Evolutionary conservation across 2,329 filamentous ascomycete species (phyloP), one percentile per base, ranked within the genome.

Genomic region (Pestalotiopsis sp.): DNA sequence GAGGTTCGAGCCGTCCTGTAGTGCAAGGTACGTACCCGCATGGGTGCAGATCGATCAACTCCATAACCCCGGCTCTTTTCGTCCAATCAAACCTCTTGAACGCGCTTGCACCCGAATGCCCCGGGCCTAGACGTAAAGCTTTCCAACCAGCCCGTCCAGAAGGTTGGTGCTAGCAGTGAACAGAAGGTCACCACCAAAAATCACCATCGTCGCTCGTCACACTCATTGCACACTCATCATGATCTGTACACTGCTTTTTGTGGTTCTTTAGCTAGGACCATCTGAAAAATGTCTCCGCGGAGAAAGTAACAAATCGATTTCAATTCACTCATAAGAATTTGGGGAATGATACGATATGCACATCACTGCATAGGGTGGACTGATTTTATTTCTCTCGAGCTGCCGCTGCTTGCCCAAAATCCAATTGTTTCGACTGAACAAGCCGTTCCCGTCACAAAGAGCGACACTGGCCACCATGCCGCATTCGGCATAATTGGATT

Each of bases 11-110:
- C 65, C 65, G 60, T 67, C 27, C 27, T 36, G 31, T 36, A 36
- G 31, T 36, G 31, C 7, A 36, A 36, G 31, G 31, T 36, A 36
- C 31, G 45, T 25, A 66, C 12, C 41, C 23, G 45, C 59, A 20
- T 62, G 66, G 66, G 62, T 62, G 57, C 57, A 67, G 66, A 67
- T 67, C 66, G 66, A 67, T 67, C 57, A 67, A 67, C 66, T 63
- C 66, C 66, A 63, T 58, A 67, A 11, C 59, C 66, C 66, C 66
- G 66, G 66, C 41, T 25, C 66, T 38, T 13, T 17, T 38, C 41
- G 36, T 17, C 66, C 66, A 67, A 67, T 67, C 9, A 31, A 31
- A 67, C 23, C n/a, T n/a, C 41, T 39, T 36, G n/a, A 5, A 20
- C 20, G 39, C 59, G 39, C 66, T 63, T 36, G 9, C 39, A 67